A percentile compares a stretch with the other conserved stretches of the same genome.
These are phyloP conservation scores for Cyclotella cryptica DNA, from an alignment of 108 stramenopile species.

Conservation along the genomic window DNA sequence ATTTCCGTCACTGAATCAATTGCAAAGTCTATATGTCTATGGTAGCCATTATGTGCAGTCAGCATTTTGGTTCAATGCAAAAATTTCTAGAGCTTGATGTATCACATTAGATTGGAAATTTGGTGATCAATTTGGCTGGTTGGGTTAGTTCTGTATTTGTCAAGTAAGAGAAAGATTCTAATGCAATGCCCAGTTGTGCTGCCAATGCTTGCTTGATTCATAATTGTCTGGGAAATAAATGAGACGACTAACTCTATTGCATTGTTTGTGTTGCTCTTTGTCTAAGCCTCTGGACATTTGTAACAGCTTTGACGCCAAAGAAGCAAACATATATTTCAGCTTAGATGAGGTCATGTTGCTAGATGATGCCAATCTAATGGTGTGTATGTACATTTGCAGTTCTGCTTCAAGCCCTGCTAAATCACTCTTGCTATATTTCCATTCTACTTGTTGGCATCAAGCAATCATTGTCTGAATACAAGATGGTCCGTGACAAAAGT, in stretches of 20 bases:
- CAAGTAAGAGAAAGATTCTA: constrained; percentile 19
- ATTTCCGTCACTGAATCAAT: constrained; percentile 39
- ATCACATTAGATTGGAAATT: too few species aligned
- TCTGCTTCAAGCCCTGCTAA: not conserved
- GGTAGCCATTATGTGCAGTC: constrained; percentile 16
- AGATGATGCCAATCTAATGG: too few species aligned
- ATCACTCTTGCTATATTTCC: too few species aligned
- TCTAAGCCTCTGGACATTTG: too few species aligned
- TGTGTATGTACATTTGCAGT: too few species aligned
- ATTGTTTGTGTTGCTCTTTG: not conserved
- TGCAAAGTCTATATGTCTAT: constrained; percentile 19
- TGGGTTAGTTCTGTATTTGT: constrained; percentile 11
- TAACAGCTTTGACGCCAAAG: too few species aligned
- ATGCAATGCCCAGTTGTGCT: constrained; percentile 39
- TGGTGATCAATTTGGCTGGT: constrained; percentile 33
- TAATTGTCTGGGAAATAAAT: constrained; percentile 41
- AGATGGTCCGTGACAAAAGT: too few species aligned
- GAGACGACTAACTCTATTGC: not conserved
- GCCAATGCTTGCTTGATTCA: constrained; percentile 48
- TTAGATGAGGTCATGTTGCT: too few species aligned
- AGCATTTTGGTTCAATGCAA: constrained; percentile 50
- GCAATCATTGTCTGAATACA: too few species aligned
- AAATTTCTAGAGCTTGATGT: constrained; percentile 35
- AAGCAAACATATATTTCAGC: too few species aligned
- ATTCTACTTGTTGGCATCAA: too few species aligned